phyloP scores from a whole-genome alignment of 1,284 basidiomycete genomes.

The Cutaneotrichosporon sp. region DNA sequence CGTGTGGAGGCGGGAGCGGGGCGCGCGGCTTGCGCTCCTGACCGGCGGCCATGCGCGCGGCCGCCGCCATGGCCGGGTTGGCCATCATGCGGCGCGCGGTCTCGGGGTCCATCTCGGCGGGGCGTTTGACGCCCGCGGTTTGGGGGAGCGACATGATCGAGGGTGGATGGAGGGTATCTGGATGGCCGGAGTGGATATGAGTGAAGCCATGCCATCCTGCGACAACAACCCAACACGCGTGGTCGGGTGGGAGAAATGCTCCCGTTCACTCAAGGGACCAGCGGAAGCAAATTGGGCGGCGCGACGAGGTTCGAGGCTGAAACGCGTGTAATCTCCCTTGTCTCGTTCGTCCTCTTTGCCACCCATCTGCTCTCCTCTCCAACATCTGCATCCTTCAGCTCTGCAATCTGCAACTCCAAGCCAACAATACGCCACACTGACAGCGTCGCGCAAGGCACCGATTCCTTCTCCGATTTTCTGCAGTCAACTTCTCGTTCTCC shows the following conservation, averaged over 20 bases:
- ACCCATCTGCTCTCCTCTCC: too few relatives aligned
- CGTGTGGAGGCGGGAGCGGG: constrained; percentile 52
- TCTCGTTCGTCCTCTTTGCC: too few relatives aligned
- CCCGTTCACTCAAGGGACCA: not conserved
- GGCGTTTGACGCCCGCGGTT: constrained; percentile 18
- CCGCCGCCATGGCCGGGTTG: not conserved
- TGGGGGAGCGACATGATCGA: constrained; percentile 1
- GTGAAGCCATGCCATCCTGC: not conserved
- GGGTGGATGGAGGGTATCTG: not conserved
- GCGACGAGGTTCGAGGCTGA: too few relatives aligned
- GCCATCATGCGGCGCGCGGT: constrained; percentile 20
- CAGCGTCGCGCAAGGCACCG: too few relatives aligned
- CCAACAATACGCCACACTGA: too few relatives aligned
- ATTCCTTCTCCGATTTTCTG: too few relatives aligned
- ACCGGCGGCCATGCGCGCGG: constrained; percentile 5
- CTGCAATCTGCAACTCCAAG: too few relatives aligned
- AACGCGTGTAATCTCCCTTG: too few relatives aligned
- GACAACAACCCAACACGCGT: constrained; percentile 1
- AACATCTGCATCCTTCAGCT: too few relatives aligned
- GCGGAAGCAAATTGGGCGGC: not conserved
- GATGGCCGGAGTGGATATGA: not conserved
- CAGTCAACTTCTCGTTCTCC: too few relatives aligned
- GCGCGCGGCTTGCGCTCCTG: constrained; percentile 38
- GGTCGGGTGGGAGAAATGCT: not conserved
- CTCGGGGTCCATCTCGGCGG: constrained; percentile 24